These are phyloP conservation scores for Fistulifera pelliculosa DNA, from an alignment of 108 stramenopile genomes.

Conservation along the genomic window DNA sequence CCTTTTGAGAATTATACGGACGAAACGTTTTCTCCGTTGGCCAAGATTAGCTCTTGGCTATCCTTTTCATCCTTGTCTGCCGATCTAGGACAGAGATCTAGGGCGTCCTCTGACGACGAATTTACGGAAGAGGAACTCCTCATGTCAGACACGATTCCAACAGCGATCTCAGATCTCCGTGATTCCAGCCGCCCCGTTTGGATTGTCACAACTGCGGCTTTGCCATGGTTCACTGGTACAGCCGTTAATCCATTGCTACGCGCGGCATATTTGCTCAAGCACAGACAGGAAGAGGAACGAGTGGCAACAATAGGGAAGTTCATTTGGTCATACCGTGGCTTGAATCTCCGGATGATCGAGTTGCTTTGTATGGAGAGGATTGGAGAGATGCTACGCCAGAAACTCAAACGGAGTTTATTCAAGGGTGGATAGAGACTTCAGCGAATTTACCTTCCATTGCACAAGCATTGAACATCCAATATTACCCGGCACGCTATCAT, in stretches of 20 bases:
- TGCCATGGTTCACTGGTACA: constrained; percentile 87
- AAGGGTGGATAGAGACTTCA: constrained; percentile 44
- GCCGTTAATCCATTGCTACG: constrained; percentile 81
- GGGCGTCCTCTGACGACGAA: too few species aligned
- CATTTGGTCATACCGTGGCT: constrained; percentile 77
- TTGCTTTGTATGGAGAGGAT: constrained; percentile 1
- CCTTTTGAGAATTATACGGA: not conserved
- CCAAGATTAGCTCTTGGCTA: constrained; percentile 4
- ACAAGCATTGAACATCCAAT: constrained; percentile 39
- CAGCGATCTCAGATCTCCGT: constrained; percentile 25
- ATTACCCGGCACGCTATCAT: constrained; percentile 69
- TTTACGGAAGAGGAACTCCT: too few species aligned
- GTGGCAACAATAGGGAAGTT: too few species aligned
- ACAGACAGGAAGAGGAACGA: constrained; percentile 28
- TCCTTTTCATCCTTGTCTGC: too few species aligned
- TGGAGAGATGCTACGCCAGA: constrained; percentile 30
- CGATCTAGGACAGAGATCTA: too few species aligned
- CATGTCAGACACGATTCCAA: too few species aligned
- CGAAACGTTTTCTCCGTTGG: constrained; percentile 2
- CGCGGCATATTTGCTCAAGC: constrained; percentile 56
- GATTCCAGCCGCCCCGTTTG: constrained; percentile 16
- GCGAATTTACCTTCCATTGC: constrained; percentile 18
- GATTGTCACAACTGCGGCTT: constrained; percentile 77
- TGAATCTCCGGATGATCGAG: constrained; percentile 35
- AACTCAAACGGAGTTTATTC: constrained; percentile 68